Evolutionary conservation across 768 basidiomycete species (phyloP).

Genomic region (Cyclocybe aegerita): DNA sequence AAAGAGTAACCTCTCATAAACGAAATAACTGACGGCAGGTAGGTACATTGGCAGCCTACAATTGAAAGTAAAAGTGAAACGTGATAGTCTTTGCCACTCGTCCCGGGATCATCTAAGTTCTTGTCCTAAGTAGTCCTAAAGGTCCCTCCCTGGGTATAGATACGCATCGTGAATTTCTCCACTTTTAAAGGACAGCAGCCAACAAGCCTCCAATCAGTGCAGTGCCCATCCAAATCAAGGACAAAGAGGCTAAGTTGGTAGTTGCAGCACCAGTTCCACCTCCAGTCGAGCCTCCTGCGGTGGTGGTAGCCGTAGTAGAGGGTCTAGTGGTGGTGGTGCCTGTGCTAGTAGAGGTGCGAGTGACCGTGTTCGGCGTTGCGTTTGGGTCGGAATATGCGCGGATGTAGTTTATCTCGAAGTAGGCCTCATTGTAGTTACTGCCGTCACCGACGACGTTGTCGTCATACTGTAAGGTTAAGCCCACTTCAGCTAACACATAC

Average conservation of each 20-base stretch:
- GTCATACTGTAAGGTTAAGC: slow-evolving; percentile 19
- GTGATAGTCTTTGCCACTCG: background rate
- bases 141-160: too few species aligned
- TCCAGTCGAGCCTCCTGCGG: too few species aligned
- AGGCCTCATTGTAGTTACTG: slow-evolving; percentile 46
- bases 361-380: background rate
- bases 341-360: background rate
- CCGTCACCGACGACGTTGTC: slow-evolving; percentile 50
- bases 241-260: too few species aligned
- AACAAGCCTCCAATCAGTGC: too few species aligned
- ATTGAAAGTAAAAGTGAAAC: background rate
- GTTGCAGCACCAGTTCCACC: too few species aligned
- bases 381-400: slow-evolving; percentile 48
- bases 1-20: background rate
- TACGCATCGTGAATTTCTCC: too few species aligned
- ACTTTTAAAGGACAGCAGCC: too few species aligned
- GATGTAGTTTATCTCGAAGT: slow-evolving; percentile 58
- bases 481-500: background rate
- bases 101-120: too few species aligned
- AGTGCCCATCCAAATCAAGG: too few species aligned
- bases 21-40: background rate
- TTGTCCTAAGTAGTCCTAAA: too few species aligned
- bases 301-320: background rate
- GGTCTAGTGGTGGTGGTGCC: background rate
- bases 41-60: too few species aligned